Base-by-base conservation (phyloP, 2,329 filamentous ascomycete species). In the Exserohilum turcica region DNA sequence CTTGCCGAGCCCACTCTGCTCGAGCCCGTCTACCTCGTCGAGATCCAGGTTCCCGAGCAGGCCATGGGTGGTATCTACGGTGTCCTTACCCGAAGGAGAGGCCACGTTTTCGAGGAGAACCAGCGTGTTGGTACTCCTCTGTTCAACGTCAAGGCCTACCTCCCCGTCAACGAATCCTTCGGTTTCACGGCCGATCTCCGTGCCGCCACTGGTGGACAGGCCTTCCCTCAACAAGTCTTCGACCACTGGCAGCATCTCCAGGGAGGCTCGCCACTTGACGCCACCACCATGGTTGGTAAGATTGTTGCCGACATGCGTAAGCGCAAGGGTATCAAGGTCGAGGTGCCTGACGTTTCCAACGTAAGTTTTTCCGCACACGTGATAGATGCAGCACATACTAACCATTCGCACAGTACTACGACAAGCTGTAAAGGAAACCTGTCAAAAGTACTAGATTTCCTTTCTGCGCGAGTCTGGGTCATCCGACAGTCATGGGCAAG, bases 41-140 rank as follows among this genome's bases (percentile, higher is more conserved):
- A 99, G 82, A 99, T 99, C 80, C 92, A 97, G 84, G 94, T 99
- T 62, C 93, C 93, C 74, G 94, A 99, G 86, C 84, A 88, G 76
- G 93, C 94, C 78, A 97, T 99, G 94, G 94, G 94, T 86, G 94
- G 94, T 86, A 96, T 99, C 81, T 99, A 99, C 83, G 90, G 92
- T 89, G 92, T 97, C 77, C 90, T 99, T 73, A 97, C 92, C 81
- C 90, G 92, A 76, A 86, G 92, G 80, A 89, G 94, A 90, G 94
- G 94, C 86, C 93, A 97, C 87, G 94, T 99, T 82, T 97, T 97
- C 87, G 84, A 84, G 78, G 94, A 99, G 85, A 90, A 95, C 85
- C 94, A 99, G 86, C 91, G 94, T 76, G 90, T 93, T 62, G 94
- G 94, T 82, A 99, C 94, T 78, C 94, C 94, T 81, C 90, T 99